Evolutionary conservation across 176 grass and related monocot genomes (phyloP).

Genomic region (Pontederia crassipes): DNA sequence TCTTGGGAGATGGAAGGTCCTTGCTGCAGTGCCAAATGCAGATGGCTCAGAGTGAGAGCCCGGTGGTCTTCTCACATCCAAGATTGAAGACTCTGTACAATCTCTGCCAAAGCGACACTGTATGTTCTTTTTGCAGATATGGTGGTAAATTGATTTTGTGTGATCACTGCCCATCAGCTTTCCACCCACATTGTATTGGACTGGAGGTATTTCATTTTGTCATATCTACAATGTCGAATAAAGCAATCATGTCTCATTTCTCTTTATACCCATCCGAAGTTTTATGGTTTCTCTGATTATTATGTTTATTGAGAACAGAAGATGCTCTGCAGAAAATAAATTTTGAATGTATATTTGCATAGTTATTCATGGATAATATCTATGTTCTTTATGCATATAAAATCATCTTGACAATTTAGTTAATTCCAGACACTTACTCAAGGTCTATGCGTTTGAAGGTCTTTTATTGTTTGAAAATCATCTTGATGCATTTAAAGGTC

Average conservation of each 20-base stretch:
- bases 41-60: conserved; percentile 36
- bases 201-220: conserved; percentile 36
- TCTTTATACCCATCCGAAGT: too few relatives aligned
- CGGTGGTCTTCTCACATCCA: conserved; percentile 14
- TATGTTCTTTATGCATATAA: too few relatives aligned
- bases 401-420: too few relatives aligned
- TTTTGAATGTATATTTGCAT: too few relatives aligned
- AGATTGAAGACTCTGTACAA: conserved; percentile 38
- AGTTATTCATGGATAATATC: too few relatives aligned
- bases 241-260: neutral
- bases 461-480: too few relatives aligned
- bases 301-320: too few relatives aligned
- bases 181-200: conserved; percentile 56
- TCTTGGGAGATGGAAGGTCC: conserved; percentile 65
- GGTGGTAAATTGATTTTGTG: conserved; percentile 55
- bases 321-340: too few relatives aligned
- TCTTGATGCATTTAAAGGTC: too few relatives aligned
- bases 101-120: conserved; percentile 42
- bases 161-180: conserved; percentile 58
- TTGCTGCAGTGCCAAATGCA: conserved; percentile 52
- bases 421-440: too few relatives aligned
- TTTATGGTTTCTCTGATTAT: too few relatives aligned
- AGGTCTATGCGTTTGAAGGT: too few relatives aligned
- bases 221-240: conserved; percentile 1
- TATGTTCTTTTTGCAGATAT: conserved; percentile 62